These are phyloP conservation scores for Podospora pseudoanserina DNA, from an alignment of 495 filamentous ascomycete genomes.

Conservation along the genomic window DNA sequence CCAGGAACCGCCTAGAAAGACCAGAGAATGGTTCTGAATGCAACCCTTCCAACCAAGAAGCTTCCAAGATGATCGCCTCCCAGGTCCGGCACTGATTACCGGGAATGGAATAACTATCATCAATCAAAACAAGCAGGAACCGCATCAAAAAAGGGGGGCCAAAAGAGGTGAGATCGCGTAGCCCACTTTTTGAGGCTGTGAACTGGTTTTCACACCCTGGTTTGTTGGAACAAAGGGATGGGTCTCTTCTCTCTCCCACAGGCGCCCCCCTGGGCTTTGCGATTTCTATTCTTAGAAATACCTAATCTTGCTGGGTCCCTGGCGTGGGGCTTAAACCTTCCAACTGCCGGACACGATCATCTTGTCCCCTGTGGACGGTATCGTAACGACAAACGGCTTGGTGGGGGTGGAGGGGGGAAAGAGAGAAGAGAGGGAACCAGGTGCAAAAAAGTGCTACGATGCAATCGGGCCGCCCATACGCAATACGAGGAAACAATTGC, in stretches of 20 bases:
- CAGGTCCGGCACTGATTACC: not conserved
- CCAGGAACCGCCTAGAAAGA: conserved; percentile 2
- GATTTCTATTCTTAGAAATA: conserved; percentile 6
- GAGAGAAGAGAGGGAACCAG: not conserved
- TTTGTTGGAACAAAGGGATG: not conserved
- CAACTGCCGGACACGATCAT: conserved; percentile 4
- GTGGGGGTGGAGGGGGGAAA: not conserved
- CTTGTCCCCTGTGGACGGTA: not conserved
- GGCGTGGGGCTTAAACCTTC: not conserved
- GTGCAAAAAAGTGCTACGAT: not conserved
- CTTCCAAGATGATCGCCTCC: conserved; percentile 3
- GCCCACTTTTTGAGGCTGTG: conserved; percentile 27
- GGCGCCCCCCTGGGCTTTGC: not conserved
- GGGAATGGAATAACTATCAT: not conserved
- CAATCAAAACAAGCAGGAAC: not conserved
- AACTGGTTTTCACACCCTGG: not conserved
- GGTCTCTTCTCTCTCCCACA: not conserved
- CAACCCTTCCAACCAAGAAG: not conserved
- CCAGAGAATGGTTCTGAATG: not conserved
- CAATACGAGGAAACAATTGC: not conserved
- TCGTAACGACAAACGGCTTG: not conserved
- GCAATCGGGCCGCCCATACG: not conserved
- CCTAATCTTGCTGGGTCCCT: not conserved
- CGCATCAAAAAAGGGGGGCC: not conserved
- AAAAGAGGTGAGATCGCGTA: not conserved